These are phyloP conservation scores for Solanum habrochaites DNA, from an alignment of 257 asterid species.

Conservation along the genomic window DNA sequence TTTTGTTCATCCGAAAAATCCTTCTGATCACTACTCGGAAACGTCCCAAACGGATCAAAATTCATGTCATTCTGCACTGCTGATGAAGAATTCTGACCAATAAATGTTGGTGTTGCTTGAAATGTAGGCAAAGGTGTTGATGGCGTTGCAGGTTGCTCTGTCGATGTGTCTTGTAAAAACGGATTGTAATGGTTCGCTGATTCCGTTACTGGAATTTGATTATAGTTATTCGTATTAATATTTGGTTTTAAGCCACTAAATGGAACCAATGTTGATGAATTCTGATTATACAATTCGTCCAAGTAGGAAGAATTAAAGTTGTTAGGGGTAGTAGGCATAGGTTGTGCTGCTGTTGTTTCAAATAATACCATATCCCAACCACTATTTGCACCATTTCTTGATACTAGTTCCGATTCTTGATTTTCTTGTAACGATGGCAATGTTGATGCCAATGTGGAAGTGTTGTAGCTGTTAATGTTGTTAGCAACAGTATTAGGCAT, in stretches of 20 bases:
- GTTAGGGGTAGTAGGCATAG: neutral
- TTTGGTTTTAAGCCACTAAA: neutral
- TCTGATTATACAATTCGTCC: slow-evolving; percentile 5
- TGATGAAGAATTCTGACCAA: slow-evolving; percentile 15
- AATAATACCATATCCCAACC: slow-evolving; percentile 30
- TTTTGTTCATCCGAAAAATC: slow-evolving; percentile 39
- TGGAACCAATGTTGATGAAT: neutral
- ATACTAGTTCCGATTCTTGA: neutral
- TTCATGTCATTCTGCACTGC: slow-evolving; percentile 14
- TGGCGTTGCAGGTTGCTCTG: neutral
- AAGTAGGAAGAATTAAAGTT: neutral
- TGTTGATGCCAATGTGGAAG: neutral
- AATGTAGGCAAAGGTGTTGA: slow-evolving; percentile 18
- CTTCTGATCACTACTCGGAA: slow-evolving; percentile 17
- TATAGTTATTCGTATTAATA: neutral
- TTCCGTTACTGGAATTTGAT: neutral
- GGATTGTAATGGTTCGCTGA: slow-evolving; percentile 41
- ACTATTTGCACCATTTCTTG: neutral
- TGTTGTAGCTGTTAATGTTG: neutral
- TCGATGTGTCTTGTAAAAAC: slow-evolving; percentile 31
- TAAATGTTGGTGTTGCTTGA: slow-evolving; percentile 42
- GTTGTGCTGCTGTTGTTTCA: slow-evolving; percentile 1
- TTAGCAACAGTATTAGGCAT: neutral
- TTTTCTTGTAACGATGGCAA: neutral
- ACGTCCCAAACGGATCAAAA: slow-evolving; percentile 39